Evolutionary conservation across 805 yeast species (phyloP).

Genomic region (Pachysolen tannophilus): DNA sequence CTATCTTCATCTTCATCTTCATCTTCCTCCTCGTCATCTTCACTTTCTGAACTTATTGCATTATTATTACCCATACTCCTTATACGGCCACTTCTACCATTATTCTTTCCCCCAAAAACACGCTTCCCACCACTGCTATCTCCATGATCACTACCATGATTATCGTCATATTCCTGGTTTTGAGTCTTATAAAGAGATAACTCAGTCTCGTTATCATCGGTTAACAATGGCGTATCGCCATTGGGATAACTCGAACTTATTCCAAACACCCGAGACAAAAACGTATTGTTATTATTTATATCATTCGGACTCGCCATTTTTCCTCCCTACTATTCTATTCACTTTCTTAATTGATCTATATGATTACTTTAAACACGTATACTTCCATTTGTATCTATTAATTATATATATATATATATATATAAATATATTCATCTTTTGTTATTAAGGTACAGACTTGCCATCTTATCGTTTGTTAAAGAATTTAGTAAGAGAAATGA

Average conservation of each 20-base stretch:
- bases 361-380: too few species aligned
- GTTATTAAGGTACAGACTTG: too few species aligned
- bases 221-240: constrained; percentile 18
- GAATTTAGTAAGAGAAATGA: too few species aligned
- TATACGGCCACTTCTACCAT: constrained; percentile 14
- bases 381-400: too few species aligned
- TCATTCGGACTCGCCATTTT: too few species aligned
- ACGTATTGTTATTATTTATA: constrained; percentile 47
- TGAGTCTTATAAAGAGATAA: constrained; percentile 10
- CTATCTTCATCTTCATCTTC: constrained; percentile 5
- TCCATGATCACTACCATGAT: background rate
- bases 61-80: background rate
- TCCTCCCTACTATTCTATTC: too few species aligned
- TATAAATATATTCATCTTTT: too few species aligned
- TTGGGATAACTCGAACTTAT: constrained; percentile 22
- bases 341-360: too few species aligned
- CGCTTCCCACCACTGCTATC: background rate
- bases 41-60: background rate
- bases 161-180: background rate
- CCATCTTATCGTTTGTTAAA: too few species aligned
- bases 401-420: too few species aligned
- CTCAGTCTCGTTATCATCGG: constrained; percentile 15
- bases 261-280: constrained; percentile 59
- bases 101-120: background rate
- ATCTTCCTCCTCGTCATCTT: constrained; percentile 4